Evolutionary conservation across 2,329 filamentous ascomycete genomes (phyloP), one percentile per base, ranked within the genome.

Genomic region (Colletotrichum magnum): DNA sequence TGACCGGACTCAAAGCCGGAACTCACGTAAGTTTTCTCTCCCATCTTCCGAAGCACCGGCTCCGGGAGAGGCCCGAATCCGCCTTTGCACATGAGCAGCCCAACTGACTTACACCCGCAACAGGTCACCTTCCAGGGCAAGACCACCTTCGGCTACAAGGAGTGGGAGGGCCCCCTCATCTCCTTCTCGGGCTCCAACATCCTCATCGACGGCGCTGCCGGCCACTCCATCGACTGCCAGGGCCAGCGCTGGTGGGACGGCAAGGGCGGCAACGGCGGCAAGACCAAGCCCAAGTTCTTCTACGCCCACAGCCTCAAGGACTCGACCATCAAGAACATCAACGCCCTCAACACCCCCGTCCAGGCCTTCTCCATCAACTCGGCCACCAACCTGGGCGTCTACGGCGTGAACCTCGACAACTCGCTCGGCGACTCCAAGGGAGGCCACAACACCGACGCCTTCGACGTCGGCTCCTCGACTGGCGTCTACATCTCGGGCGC

Each of bases 91-190:
- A 18, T 6, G 6, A 28, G 6, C 4, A 28, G 6, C 28, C 4
- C 28, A 4, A 28, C 18, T 47, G 15, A 84, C 66, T 53, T 24
- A 74, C 57, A 69, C 50, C n/a, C 61, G 47, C 65, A 36, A 50
- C 28, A 68, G 71, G 84, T 92, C 71, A 87, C 86, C 73, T 93
- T 93, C 78, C 78, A 88, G 66, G 91, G 91, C 51, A 87, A 83
- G 15, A 93, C 90, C n/a, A 89, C 87, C 62, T 93, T 90, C 74
- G 90, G 84, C 21, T 92, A 91, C 80, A 82, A 88, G 71, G 87
- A 90, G 74, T 93, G 90, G 90, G 77, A 77, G 1, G 90, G 91
- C 0, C 90, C 90, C 52, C 82, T 93, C 15, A 84, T 93, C 73
- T 84, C 85, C 32, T 82, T 92, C 71, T 86, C 86, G 1, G 91